phyloP scores from a whole-genome alignment of 2,329 filamentous ascomycete species.

The Clonostachys chloroleuca region DNA sequence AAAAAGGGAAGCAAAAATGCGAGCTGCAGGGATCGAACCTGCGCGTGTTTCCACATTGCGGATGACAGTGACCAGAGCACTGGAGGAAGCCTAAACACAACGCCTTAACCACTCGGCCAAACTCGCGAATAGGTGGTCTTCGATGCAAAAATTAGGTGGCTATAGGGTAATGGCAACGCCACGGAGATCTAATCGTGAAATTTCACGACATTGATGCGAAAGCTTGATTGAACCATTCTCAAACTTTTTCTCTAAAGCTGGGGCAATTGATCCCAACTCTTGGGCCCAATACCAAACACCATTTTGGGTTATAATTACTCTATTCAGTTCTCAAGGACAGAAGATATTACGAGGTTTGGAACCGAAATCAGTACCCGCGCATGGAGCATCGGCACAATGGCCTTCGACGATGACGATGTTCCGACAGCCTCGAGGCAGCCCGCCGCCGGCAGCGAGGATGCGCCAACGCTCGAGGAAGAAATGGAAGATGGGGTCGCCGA shows the following conservation, averaged over 20 bases:
- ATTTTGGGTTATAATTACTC: too few relatives aligned
- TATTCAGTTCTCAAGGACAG: too few relatives aligned
- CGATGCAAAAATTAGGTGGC: not conserved
- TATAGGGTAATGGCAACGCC: too few relatives aligned
- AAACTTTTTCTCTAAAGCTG: too few relatives aligned
- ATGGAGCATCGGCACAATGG: conserved; percentile 16
- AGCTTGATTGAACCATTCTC: too few relatives aligned
- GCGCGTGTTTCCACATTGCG: conserved; percentile 38
- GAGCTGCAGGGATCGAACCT: conserved; percentile 48
- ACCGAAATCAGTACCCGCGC: too few relatives aligned
- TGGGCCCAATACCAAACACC: too few relatives aligned
- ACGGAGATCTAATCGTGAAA: too few relatives aligned
- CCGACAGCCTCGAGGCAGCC: conserved; percentile 12
- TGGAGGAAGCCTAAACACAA: conserved; percentile 41
- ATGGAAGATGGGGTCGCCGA: conserved; percentile 72
- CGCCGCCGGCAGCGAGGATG: conserved; percentile 14
- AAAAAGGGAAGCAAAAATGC: conserved; percentile 18
- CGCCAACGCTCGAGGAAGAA: conserved; percentile 44
- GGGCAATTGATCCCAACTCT: too few relatives aligned
- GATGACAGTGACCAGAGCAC: conserved; percentile 13
- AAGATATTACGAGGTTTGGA: too few relatives aligned
- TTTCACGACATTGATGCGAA: too few relatives aligned
- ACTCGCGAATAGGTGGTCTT: conserved; percentile 17
- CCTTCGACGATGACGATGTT: conserved; percentile 39
- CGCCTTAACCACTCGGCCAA: conserved; percentile 54